Evolutionary conservation across 495 filamentous ascomycete genomes (phyloP).

Genomic region (Daldinia bambusicola): DNA sequence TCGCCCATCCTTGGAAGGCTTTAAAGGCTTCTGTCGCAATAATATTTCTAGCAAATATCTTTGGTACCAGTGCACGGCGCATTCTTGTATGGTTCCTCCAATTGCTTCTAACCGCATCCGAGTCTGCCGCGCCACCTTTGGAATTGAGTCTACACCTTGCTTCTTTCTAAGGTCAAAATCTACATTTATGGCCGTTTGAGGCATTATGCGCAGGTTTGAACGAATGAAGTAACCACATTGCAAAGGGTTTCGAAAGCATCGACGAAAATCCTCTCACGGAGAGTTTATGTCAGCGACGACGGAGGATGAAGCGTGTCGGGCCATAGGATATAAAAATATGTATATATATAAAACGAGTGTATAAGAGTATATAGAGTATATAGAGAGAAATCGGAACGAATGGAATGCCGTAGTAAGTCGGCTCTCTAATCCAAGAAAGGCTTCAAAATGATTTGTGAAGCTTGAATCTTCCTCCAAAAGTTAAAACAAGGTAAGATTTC

Average conservation of each 20-base stretch:
- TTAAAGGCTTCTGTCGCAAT: conserved; percentile 51
- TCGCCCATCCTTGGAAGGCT: conserved; percentile 60
- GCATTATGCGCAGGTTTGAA: conserved; percentile 38
- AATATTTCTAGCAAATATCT: conserved; percentile 51
- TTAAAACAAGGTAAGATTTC: background rate
- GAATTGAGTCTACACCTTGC: conserved; percentile 11
- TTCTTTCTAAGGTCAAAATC: conserved; percentile 35
- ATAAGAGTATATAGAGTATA: conserved; percentile 6
- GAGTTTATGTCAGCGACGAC: background rate
- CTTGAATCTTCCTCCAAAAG: conserved; percentile 3
- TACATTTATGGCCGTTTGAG: conserved; percentile 27
- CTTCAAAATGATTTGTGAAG: conserved; percentile 17
- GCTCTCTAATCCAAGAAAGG: conserved; percentile 4
- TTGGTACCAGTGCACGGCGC: conserved; percentile 47
- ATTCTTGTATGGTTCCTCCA: conserved; percentile 26
- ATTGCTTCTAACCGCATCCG: conserved; percentile 29
- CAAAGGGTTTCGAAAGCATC: conserved; percentile 27
- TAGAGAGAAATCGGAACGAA: conserved; percentile 29
- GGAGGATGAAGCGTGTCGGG: background rate
- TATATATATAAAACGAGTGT: background rate
- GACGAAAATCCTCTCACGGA: conserved; percentile 15
- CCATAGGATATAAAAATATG: background rate
- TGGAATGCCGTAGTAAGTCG: conserved; percentile 16
- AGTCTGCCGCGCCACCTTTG: conserved; percentile 26
- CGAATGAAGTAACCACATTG: conserved; percentile 37